Conservation (phyloP, 306 rosid species). For the Prunus mira region DNA sequence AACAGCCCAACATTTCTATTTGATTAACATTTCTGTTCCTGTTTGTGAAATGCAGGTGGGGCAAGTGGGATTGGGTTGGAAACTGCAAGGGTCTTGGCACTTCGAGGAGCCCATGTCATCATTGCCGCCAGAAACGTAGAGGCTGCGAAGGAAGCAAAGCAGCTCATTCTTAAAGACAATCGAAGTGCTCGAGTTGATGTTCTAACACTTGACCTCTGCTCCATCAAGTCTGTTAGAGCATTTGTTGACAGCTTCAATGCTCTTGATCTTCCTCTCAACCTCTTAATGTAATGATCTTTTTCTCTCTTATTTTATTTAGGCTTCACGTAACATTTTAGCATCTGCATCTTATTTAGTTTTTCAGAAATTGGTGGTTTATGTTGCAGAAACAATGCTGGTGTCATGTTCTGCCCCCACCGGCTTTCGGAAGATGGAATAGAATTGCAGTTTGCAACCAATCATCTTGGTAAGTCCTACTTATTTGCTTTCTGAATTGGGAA, state of each 20-base stretch:
- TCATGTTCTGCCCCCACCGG: constrained; percentile 88
- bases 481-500: too few species aligned
- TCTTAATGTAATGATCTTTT: constrained; percentile 53
- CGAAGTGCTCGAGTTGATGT: constrained; percentile 52
- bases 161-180: constrained; percentile 37
- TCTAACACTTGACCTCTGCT: constrained; percentile 68
- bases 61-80: constrained; percentile 94
- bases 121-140: constrained; percentile 75
- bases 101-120: constrained; percentile 62
- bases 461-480: constrained; percentile 49
- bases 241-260: constrained; percentile 60
- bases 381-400: constrained; percentile 96
- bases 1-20: neutral
- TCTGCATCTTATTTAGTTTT: neutral
- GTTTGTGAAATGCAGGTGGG: constrained; percentile 54
- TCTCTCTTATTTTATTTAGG: neutral
- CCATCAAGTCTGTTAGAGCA: constrained; percentile 54
- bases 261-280: constrained; percentile 80
- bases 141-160: constrained; percentile 68
- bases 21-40: neutral
- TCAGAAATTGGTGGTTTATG: neutral
- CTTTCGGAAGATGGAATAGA: constrained; percentile 77
- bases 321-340: neutral
- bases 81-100: constrained; percentile 69
- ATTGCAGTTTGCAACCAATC: constrained; percentile 85